Evolutionary conservation across 2,329 filamentous ascomycete genomes (phyloP), one percentile per base, ranked within the genome.

Genomic region (Capronia americana): DNA sequence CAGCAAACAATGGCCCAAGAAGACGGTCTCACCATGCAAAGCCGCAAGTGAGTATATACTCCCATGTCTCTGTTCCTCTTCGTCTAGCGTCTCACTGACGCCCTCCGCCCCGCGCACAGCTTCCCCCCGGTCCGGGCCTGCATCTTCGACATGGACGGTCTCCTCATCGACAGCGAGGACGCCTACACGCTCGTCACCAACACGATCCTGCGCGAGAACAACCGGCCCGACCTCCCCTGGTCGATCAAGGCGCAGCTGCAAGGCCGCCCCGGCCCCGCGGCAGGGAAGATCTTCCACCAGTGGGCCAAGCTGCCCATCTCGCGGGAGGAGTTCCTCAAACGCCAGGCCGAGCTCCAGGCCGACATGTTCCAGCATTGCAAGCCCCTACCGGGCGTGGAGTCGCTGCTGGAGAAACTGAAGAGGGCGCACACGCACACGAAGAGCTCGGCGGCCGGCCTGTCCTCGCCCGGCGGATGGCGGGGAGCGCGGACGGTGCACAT

Each of bases 141-240:
- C 79, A 89, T 99, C 71, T 98, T 99, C 78, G 95, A 99, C 83
- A 97, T 98, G 93, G 95, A 99, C 79, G 95, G 95, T 67, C 89
- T 99, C 41, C 87, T 99, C 23, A 91, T 99, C 76, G 89, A 98
- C 79, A 93, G 92, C 38, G 95, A 98, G 82, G 95, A 98, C 75
- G 82, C 88, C 65, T 98, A 98, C 83, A 95, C 92, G 0, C 77
- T 86, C 28, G 90, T 91, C 79, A 90, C 93, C 68, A 97, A 99
- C 80, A 83, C 87, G 26, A 86, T 98, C 44, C 88, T 99, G 46
- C 83, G 85, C 64, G 88, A 90, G 75, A 92, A 95, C 78, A 86
- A 85, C 74, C 88, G 87, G 57, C 90, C 92, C 0, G 77, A 82
- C 14, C 83, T 98, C n/a, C 94, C 95, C 0, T 98, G 95, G 95